Conservation (phyloP, 306 rosid genomes). For the Hippophae rhamnoides region DNA sequence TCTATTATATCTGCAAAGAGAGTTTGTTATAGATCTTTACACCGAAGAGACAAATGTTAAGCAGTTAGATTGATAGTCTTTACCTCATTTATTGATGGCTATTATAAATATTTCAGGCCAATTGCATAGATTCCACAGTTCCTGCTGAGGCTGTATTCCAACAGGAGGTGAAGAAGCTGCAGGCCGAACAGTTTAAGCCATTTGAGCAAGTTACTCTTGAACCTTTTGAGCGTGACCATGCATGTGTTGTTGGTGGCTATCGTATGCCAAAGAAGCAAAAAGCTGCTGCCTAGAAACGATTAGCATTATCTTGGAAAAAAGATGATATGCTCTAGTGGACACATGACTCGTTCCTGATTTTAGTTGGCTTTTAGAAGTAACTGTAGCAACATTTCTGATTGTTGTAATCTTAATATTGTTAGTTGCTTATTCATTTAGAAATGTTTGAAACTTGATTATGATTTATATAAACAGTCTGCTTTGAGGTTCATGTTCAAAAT, state of each 20-base stretch:
- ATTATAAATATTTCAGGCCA: constrained; percentile 41
- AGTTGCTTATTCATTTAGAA: too few relatives aligned
- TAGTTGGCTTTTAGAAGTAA: too few relatives aligned
- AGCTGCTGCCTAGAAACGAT: constrained; percentile 21
- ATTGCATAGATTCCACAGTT: constrained; percentile 80
- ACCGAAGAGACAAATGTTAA: neutral
- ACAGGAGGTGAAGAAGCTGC: constrained; percentile 73
- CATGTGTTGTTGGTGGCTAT: constrained; percentile 81
- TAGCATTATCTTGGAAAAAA: too few relatives aligned
- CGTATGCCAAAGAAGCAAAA: constrained; percentile 55
- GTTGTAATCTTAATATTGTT: too few relatives aligned
- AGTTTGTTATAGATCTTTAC: too few relatives aligned
- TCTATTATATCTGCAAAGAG: neutral
- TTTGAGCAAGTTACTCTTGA: constrained; percentile 80
- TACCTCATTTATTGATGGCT: neutral
- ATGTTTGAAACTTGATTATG: too few relatives aligned
- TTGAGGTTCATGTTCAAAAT: too few relatives aligned
- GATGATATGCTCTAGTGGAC: too few relatives aligned
- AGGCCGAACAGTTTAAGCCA: constrained; percentile 81
- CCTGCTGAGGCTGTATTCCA: constrained; percentile 68
- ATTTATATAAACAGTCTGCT: too few relatives aligned
- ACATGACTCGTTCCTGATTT: too few relatives aligned
- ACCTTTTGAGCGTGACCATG: constrained; percentile 91
- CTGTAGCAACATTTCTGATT: too few relatives aligned
- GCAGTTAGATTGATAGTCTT: neutral